Percentiles rank a stretch among this genome's conserved stretches.
Conservation (phyloP, 148 eudicot species). For the Vaccinium macrocarpon region DNA sequence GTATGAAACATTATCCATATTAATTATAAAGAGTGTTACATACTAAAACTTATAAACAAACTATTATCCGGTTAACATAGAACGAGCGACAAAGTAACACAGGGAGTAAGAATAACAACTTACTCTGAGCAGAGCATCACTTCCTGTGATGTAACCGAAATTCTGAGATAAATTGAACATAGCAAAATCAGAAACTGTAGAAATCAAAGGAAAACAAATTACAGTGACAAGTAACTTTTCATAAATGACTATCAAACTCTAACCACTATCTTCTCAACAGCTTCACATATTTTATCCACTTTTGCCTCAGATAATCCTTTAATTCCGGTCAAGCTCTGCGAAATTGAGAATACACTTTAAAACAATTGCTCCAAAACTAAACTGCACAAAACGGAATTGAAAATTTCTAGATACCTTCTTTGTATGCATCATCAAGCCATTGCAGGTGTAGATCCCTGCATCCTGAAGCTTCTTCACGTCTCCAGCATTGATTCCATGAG, state of each 20-base stretch:
- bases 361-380: neutral
- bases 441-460: constrained; percentile 91
- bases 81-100: no score
- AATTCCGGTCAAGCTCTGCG: constrained; percentile 81
- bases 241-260: constrained; percentile 18
- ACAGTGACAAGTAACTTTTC: neutral
- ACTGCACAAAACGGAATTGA: neutral
- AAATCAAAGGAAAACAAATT: neutral
- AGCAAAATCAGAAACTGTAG: constrained; percentile 5
- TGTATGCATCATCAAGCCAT: constrained; percentile 97
- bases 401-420: constrained; percentile 56
- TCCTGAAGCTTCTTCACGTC: constrained; percentile 95
- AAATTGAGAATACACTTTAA: neutral
- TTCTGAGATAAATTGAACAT: constrained; percentile 42
- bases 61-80: no score
- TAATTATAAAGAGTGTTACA: no score
- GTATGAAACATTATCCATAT: no score
- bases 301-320: constrained; percentile 99
- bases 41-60: no score
- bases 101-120: constrained; percentile 22
- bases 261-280: constrained; percentile 95
- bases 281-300: constrained; percentile 96
- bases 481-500: constrained; percentile 95
- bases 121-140: constrained; percentile 90
- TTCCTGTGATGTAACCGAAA: constrained; percentile 94